Conservation (phyloP, 371 early-diverging fungal species). For the Encephalitozoon hellem region DNA sequence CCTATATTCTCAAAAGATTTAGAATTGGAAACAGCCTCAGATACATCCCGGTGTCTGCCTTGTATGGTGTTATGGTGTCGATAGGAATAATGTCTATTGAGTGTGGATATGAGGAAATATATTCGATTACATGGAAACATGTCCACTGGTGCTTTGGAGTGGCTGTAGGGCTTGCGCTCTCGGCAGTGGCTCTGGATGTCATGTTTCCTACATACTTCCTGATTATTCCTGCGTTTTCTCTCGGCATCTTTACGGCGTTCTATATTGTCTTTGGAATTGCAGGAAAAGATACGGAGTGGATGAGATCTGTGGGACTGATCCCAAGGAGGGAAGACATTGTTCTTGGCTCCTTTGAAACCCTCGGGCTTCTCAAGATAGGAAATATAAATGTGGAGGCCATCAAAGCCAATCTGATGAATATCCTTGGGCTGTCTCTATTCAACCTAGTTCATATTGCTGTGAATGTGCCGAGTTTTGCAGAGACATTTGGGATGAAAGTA, state of each 20-base stretch:
- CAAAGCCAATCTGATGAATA: background rate
- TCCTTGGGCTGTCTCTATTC: constrained; percentile 3
- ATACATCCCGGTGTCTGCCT: constrained; percentile 23
- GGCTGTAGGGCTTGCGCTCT: background rate
- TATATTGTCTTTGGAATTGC: constrained; percentile 6
- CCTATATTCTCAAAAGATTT: background rate
- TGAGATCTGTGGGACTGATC: background rate
- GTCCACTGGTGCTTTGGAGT: background rate
- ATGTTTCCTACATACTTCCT: constrained; percentile 13
- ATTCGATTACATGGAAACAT: background rate
- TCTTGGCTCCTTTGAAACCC: background rate
- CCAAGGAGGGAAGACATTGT: background rate
- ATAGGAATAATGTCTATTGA: constrained; percentile 23
- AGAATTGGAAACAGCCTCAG: constrained; percentile 16
- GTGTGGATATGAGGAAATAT: background rate
- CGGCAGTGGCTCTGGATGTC: background rate
- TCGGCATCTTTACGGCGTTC: background rate
- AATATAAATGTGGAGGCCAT: background rate
- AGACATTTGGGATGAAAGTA: background rate
- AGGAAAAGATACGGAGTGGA: background rate
- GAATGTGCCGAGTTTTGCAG: constrained; percentile 33
- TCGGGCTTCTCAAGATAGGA: background rate
- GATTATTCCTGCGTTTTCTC: constrained; percentile 22
- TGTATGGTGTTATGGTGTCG: constrained; percentile 34
- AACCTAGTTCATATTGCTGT: constrained; percentile 46